Evolutionary conservation across 2,329 filamentous ascomycete species (phyloP).

Genomic region (Cladophialophora bantiana): DNA sequence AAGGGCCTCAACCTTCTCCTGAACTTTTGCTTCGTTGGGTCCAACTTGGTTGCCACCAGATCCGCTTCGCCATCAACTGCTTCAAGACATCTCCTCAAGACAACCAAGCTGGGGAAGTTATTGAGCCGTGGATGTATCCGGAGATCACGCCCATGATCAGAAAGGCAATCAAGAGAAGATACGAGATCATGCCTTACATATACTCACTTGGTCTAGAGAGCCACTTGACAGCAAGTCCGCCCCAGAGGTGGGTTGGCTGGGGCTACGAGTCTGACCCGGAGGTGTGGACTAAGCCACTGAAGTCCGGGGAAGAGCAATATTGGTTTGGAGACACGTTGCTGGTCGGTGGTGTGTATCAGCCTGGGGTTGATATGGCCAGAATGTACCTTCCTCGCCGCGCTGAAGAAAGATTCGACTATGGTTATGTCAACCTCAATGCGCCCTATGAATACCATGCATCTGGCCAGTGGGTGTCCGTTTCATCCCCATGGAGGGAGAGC

Average conservation of each 20-base stretch:
- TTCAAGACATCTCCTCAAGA: slow-evolving; percentile 74
- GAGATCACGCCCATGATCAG: slow-evolving; percentile 69
- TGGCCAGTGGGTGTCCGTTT: slow-evolving; percentile 61
- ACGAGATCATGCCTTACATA: slow-evolving; percentile 74
- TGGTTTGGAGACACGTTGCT: slow-evolving; percentile 74
- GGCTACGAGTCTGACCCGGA: slow-evolving; percentile 71
- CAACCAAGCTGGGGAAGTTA: slow-evolving; percentile 73
- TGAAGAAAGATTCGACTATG: slow-evolving; percentile 54
- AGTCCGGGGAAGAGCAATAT: slow-evolving; percentile 72
- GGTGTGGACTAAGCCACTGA: slow-evolving; percentile 68
- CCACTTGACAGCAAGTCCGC: slow-evolving; percentile 66
- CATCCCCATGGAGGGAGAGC: slow-evolving; percentile 59
- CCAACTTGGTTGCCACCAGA: slow-evolving; percentile 72
- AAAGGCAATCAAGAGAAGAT: slow-evolving; percentile 71
- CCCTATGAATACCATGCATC: slow-evolving; percentile 65
- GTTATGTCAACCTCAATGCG: slow-evolving; percentile 68
- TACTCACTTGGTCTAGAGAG: slow-evolving; percentile 70
- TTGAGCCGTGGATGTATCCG: slow-evolving; percentile 80
- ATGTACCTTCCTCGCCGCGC: slow-evolving; percentile 58
- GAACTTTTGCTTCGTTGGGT: slow-evolving; percentile 77
- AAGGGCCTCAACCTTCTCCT: slow-evolving; percentile 72
- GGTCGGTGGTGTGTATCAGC: slow-evolving; percentile 71
- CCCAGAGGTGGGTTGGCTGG: slow-evolving; percentile 77
- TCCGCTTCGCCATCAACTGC: slow-evolving; percentile 78
- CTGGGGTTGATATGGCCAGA: slow-evolving; percentile 60